Evolutionary conservation across 345 rosid species (phyloP).

Genomic region (Eucalyptus regnans): DNA sequence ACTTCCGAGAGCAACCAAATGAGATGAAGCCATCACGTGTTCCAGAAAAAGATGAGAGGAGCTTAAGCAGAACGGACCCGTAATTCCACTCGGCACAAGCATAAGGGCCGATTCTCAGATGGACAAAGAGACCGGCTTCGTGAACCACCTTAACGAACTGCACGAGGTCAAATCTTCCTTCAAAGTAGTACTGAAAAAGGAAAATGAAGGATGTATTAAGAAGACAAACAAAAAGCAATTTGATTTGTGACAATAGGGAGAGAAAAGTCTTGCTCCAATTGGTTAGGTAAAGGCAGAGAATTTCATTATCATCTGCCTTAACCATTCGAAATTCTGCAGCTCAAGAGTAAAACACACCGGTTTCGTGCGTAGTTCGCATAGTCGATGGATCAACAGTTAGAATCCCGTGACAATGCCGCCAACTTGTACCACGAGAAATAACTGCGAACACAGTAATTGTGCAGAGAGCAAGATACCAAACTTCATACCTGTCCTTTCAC

Average conservation of each 20-base stretch:
- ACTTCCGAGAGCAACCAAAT: not conserved
- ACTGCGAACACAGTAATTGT: not conserved
- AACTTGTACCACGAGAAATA: not conserved
- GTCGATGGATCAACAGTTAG: not conserved
- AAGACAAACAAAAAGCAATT: not conserved
- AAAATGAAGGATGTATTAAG: not conserved
- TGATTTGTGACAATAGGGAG: not conserved
- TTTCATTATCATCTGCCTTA: not conserved
- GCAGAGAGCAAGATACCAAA: not conserved
- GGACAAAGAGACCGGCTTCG: conserved; percentile 57
- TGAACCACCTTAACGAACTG: conserved; percentile 42
- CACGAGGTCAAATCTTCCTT: conserved; percentile 60
- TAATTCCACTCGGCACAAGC: conserved; percentile 76
- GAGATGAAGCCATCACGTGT: not conserved
- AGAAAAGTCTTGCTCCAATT: not conserved
- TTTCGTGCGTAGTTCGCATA: not conserved
- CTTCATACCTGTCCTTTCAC: conserved; percentile 40
- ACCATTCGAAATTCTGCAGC: not conserved
- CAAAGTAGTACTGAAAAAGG: conserved; percentile 36
- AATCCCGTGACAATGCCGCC: not conserved
- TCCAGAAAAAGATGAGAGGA: not conserved
- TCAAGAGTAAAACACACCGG: not conserved
- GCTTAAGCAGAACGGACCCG: conserved; percentile 21
- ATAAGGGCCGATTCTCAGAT: conserved; percentile 67
- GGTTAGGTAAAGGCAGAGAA: not conserved